Evolutionary conservation across 139 green algal species (phyloP).

Genomic region (Yamagishiella unicocca): DNA sequence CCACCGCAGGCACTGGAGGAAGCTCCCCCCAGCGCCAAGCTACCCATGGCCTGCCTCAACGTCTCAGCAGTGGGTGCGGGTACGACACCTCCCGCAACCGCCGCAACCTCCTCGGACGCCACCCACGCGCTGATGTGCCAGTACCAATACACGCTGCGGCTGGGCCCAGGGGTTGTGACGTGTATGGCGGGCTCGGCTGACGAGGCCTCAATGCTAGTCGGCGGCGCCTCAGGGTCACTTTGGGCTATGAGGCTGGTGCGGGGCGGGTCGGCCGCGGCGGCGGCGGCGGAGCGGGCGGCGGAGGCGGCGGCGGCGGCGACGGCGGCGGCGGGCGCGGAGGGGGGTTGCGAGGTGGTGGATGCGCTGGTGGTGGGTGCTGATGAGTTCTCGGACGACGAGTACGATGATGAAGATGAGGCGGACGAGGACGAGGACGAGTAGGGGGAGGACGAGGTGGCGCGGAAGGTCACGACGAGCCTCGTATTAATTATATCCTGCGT

Average conservation of each 20-base stretch:
- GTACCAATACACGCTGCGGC: constrained; percentile 38
- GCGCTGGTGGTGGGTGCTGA: constrained; percentile 39
- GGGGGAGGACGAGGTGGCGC: neutral
- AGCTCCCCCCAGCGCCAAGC: constrained; percentile 20
- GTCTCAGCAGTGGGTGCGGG: neutral
- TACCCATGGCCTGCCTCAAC: constrained; percentile 42
- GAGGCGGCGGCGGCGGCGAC: neutral
- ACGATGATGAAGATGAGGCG: constrained; percentile 10
- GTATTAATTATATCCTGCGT: no score
- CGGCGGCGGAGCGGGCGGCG: constrained; percentile 18
- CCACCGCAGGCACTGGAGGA: constrained; percentile 37
- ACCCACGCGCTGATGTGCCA: neutral
- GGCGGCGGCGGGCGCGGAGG: neutral
- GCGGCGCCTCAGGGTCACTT: constrained; percentile 22
- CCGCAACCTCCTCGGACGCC: neutral
- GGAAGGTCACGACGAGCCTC: no score
- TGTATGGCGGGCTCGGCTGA: constrained; percentile 1
- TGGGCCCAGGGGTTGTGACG: constrained; percentile 27
- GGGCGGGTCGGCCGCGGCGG: constrained; percentile 18
- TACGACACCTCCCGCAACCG: no score
- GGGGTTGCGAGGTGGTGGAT: neutral
- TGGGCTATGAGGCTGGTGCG: constrained; percentile 41
- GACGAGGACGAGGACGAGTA: constrained; percentile 24
- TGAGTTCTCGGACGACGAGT: constrained; percentile 44
- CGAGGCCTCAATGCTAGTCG: constrained; percentile 7